Evolutionary conservation across 2,329 filamentous ascomycete genomes (phyloP), one percentile per base, ranked within the genome.

Genomic region (Sporothrix inflata): DNA sequence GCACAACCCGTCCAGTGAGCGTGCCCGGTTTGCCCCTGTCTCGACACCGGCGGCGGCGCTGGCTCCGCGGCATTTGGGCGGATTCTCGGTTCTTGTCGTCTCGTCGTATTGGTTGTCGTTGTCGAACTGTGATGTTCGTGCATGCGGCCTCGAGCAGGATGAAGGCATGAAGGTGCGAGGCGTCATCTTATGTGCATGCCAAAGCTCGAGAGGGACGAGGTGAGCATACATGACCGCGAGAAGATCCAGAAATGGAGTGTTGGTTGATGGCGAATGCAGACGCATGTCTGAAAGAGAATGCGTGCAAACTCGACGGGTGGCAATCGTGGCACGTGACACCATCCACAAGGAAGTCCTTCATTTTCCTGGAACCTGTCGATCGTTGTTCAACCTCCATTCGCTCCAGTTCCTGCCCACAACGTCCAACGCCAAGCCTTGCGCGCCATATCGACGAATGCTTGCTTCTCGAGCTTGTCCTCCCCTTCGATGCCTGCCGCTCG

Each of bases 261-360:
- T 34, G 30, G 30, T 3, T 34, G 30, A 34, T 6, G 30, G 30
- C 6, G 30, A 34, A 34, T 34, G 30, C 30, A 34, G 6, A 34
- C 6, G 30, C 30, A 34, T 34, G 30, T 34, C 30, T 34, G 30
- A 34, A 34, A 34, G 30, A 34, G 40, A 42, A 14, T 42, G 40
- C 40, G 40, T n/a, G n/a, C n/a, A n/a, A n/a, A n/a, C n/a, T n/a
- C n/a, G n/a, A n/a, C n/a, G n/a, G n/a, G n/a, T n/a, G n/a, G n/a
- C n/a, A n/a, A n/a, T n/a, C n/a, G 55, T 61, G 2, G 38, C 60
- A 65, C 60, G 60, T 65, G 60, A 63, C n/a, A 42, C n/a, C 16
- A 60, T 19, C 16, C 4, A 24, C 12, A 27, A 57, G 12, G 42
- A 45, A 60, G 1, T 24, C 34, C 12, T 27, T 57, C 4, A 24